Percentiles rank a stretch among this genome's conserved stretches.
Evolutionary conservation across 2,329 filamentous ascomycete genomes (phyloP).

Genomic region (Tricladium varicosporioides): DNA sequence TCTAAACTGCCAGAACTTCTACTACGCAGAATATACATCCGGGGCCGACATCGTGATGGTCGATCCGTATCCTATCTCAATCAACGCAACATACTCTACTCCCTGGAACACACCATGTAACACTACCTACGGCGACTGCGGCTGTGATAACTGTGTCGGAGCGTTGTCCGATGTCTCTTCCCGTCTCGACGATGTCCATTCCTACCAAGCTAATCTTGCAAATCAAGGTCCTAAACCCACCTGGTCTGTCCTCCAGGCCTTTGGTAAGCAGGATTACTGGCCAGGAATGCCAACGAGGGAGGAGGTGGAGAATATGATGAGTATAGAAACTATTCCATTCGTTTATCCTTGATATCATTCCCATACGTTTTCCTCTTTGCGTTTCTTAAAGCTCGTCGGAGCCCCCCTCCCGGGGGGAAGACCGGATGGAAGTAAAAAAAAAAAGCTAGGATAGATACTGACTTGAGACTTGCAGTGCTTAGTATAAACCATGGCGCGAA

Average conservation of each 20-base stretch:
- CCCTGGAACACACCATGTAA: constrained; percentile 47
- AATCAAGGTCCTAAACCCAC: constrained; percentile 39
- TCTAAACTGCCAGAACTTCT: constrained; percentile 50
- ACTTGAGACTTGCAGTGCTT: no score
- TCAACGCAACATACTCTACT: constrained; percentile 43
- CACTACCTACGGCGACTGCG: constrained; percentile 47
- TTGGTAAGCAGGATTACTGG: constrained; percentile 48
- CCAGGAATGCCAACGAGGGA: constrained; percentile 40
- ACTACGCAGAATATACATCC: constrained; percentile 45
- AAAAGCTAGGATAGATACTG: no score
- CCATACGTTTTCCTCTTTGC: no score
- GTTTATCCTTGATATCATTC: no score
- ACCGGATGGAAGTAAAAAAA: no score
- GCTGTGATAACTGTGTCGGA: constrained; percentile 46
- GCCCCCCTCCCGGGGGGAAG: no score
- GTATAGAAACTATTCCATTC: no score
- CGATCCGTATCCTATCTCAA: constrained; percentile 47
- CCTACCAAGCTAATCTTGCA: constrained; percentile 38
- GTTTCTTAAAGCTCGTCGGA: no score
- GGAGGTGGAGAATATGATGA: constrained; percentile 46
- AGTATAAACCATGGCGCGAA: constrained; percentile 48
- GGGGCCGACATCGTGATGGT: constrained; percentile 49
- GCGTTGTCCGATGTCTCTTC: constrained; percentile 32
- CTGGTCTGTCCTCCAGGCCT: constrained; percentile 50
- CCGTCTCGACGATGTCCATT: constrained; percentile 39